Conservation (phyloP, 805 yeast genomes). For the fission yeast (Schizosaccharomyces pombe) region DNA sequence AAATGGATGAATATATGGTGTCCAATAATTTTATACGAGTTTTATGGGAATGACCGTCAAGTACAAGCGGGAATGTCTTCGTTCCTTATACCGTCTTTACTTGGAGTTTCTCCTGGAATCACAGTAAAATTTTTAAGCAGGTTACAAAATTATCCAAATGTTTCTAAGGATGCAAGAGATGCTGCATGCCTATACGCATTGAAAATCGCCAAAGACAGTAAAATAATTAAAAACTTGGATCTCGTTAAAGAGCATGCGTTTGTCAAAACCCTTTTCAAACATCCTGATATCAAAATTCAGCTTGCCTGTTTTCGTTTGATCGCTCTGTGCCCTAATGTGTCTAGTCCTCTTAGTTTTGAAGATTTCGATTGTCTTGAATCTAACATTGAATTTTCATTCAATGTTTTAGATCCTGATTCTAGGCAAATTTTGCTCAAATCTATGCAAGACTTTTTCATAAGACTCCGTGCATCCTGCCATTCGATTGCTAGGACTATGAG, state of each 20-base stretch:
- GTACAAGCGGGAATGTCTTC: neutral
- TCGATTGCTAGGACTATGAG: neutral
- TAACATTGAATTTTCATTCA: neutral
- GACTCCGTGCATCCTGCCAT: slow-evolving; percentile 1
- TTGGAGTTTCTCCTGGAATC: neutral
- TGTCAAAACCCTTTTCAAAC: neutral
- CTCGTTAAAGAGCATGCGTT: neutral
- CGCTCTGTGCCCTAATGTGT: neutral
- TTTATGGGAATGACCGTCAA: neutral
- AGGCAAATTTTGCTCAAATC: neutral
- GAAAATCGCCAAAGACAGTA: neutral
- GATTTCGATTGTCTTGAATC: neutral
- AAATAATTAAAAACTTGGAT: neutral
- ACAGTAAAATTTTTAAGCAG: neutral
- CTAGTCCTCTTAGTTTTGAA: neutral
- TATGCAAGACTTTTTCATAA: neutral
- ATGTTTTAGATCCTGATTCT: neutral
- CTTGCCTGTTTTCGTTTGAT: neutral
- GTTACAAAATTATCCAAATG: neutral
- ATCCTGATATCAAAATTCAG: neutral
- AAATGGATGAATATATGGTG: slow-evolving; percentile 1
- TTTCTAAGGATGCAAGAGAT: neutral
- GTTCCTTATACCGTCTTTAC: neutral
- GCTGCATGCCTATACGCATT: neutral
- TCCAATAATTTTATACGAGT: neutral